Percentiles rank a stretch among this genome's conserved stretches.
Evolutionary conservation across 2,329 filamentous ascomycete genomes (phyloP).

Genomic region (Plenodomus biglobosus): DNA sequence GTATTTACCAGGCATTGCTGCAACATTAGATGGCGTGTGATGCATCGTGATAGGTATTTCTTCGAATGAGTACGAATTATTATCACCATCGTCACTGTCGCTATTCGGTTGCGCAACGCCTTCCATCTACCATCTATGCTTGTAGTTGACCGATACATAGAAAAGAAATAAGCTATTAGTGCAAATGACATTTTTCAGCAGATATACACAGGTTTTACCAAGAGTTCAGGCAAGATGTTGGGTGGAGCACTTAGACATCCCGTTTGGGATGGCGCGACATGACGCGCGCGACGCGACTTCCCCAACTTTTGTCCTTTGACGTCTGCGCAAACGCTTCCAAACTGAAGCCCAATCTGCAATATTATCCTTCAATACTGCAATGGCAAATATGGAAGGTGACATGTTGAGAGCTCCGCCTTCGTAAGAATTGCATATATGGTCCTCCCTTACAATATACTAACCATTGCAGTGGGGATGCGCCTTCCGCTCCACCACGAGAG

Average conservation of each 20-base stretch:
- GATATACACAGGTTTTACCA: too few relatives aligned
- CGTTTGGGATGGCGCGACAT: conserved; percentile 19
- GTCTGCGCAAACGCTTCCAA: conserved; percentile 6
- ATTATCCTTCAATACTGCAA: conserved; percentile 5
- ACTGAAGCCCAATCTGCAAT: background rate
- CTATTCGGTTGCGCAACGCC: too few relatives aligned
- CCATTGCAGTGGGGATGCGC: conserved; percentile 28
- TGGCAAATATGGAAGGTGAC: conserved; percentile 22
- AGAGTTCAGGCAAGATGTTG: too few relatives aligned
- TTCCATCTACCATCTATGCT: too few relatives aligned
- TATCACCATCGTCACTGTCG: too few relatives aligned
- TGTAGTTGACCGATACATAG: too few relatives aligned
- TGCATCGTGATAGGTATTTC: too few relatives aligned
- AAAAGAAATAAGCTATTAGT: too few relatives aligned
- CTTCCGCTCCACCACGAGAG: conserved; percentile 23
- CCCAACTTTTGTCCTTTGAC: conserved; percentile 9
- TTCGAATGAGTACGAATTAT: too few relatives aligned
- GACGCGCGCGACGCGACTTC: conserved; percentile 24
- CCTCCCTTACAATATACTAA: conserved; percentile 10
- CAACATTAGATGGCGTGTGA: too few relatives aligned
- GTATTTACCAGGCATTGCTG: too few relatives aligned
- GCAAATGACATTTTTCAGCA: too few relatives aligned
- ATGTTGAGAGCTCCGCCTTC: conserved; percentile 34
- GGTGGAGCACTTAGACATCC: conserved; percentile 14
- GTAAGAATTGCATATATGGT: conserved; percentile 16